Percentiles rank a stretch among this genome's conserved stretches.
Evolutionary conservation across 106 monocot species (phyloP).

Genomic region (Phalaenopsis equestris): DNA sequence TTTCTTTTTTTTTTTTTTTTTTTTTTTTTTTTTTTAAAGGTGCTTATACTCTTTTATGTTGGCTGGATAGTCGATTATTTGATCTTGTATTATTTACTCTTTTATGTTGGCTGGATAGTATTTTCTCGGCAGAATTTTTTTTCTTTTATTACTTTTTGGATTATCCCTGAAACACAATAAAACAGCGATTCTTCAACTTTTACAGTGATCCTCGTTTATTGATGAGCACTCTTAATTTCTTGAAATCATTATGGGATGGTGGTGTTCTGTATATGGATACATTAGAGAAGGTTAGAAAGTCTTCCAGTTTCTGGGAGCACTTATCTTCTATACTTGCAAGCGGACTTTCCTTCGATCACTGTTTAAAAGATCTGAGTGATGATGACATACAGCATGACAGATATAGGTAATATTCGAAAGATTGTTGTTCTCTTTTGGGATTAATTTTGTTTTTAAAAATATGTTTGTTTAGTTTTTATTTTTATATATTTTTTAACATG

Average conservation of each 20-base stretch:
- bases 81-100: not conserved
- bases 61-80: not conserved
- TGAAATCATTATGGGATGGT: slow-evolving; percentile 78
- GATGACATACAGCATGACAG: slow-evolving; percentile 13
- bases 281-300: slow-evolving; percentile 40
- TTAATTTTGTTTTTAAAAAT: no score
- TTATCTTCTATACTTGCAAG: slow-evolving; percentile 25
- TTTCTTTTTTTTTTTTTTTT: not conserved
- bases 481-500: no score
- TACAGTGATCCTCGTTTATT: slow-evolving; percentile 44
- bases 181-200: not conserved
- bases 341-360: slow-evolving; percentile 7
- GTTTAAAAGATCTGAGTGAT: slow-evolving; percentile 19
- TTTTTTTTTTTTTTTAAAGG: not conserved
- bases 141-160: not conserved
- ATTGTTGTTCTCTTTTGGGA: not conserved
- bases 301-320: slow-evolving; percentile 52
- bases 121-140: not conserved
- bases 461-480: no score
- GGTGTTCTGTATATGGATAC: slow-evolving; percentile 41
- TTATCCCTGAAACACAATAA: not conserved
- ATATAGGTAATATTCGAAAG: slow-evolving; percentile 34
- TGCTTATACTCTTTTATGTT: not conserved
- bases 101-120: not conserved
- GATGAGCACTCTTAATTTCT: slow-evolving; percentile 37